Evolutionary conservation across 1,284 basidiomycete species (phyloP).

Genomic region (Agroathelia rolfsii): DNA sequence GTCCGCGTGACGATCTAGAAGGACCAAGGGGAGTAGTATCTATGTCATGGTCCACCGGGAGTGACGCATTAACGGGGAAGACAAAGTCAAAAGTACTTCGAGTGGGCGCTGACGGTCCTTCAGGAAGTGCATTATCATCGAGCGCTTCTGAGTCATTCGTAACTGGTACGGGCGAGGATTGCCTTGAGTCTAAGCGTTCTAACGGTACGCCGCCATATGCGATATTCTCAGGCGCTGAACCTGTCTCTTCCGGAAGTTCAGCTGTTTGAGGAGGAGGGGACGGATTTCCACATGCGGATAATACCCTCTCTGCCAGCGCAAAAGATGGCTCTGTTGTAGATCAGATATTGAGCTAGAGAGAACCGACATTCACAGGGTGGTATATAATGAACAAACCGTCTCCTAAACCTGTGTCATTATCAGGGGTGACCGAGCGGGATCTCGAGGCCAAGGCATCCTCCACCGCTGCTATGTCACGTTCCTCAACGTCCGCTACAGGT

Average conservation of each 20-base stretch:
- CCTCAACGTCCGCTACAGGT: constrained; percentile 20
- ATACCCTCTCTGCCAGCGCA: constrained; percentile 48
- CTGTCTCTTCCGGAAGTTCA: constrained; percentile 13
- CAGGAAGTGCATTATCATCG: constrained; percentile 13
- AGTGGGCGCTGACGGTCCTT: too few relatives aligned
- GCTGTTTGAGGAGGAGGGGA: constrained; percentile 55
- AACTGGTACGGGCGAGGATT: constrained; percentile 8
- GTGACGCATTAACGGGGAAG: too few relatives aligned
- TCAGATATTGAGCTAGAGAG: too few relatives aligned
- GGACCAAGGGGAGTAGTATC: too few relatives aligned
- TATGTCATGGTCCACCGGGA: too few relatives aligned
- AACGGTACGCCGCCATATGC: too few relatives aligned
- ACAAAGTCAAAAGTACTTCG: too few relatives aligned
- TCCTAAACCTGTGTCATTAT: constrained; percentile 24
- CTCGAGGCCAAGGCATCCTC: constrained; percentile 18
- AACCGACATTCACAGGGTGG: constrained; percentile 6
- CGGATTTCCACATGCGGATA: constrained; percentile 62
- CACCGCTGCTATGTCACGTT: constrained; percentile 21
- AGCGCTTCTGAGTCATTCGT: constrained; percentile 6
- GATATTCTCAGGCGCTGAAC: too few relatives aligned
- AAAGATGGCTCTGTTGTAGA: constrained; percentile 48
- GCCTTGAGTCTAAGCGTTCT: too few relatives aligned
- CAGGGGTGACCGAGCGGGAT: constrained; percentile 35
- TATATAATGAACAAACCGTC: constrained; percentile 29
- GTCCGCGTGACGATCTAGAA: too few relatives aligned